Conservation (phyloP, 345 rosid species). For the Eucalyptus urophylla region DNA sequence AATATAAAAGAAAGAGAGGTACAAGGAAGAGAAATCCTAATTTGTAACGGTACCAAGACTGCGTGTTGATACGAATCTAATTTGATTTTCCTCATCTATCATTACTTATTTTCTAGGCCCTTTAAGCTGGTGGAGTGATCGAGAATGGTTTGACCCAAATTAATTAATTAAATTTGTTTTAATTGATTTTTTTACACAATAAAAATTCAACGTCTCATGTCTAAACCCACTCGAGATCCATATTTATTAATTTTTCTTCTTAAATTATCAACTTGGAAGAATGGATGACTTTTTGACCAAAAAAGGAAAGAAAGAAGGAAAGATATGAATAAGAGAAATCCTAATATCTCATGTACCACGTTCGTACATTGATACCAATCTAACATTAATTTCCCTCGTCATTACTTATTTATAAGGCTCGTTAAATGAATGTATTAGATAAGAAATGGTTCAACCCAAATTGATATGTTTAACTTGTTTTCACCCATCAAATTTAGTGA, state of each 20-base stretch:
- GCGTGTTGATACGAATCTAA: background rate
- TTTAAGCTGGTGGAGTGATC: fast-evolving
- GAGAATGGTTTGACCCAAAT: too few relatives aligned
- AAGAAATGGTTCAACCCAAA: background rate
- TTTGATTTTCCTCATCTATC: background rate
- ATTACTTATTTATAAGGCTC: background rate
- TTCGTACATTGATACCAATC: background rate
- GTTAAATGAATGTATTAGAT: background rate
- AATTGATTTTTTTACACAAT: too few relatives aligned
- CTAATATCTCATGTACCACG: background rate
- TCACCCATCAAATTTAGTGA: background rate
- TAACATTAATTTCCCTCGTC: background rate
- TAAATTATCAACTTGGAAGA: background rate
- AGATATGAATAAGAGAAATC: background rate
- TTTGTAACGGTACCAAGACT: background rate
- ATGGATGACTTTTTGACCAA: background rate
- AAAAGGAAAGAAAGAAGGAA: background rate
- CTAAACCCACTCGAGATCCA: background rate
- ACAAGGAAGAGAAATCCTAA: background rate
- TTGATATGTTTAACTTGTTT: background rate
- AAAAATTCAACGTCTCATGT: background rate
- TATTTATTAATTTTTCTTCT: too few relatives aligned
- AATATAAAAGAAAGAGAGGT: background rate
- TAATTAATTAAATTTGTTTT: fast-evolving
- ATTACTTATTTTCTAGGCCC: background rate